Evolutionary conservation across 108 stramenopile species (phyloP).

Genomic region (Cyclotella sp.): DNA sequence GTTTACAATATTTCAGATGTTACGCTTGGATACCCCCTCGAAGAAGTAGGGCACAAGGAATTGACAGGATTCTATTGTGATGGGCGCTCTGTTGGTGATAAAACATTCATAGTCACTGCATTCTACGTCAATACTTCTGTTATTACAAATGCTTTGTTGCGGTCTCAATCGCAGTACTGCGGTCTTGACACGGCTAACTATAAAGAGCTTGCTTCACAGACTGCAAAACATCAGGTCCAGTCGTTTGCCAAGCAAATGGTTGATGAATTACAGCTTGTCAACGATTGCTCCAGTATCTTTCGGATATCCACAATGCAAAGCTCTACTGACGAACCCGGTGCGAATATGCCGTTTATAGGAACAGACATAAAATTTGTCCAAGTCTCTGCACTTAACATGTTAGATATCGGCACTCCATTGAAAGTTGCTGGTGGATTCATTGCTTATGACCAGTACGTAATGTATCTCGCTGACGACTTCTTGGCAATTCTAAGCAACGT

Average conservation of each 20-base stretch:
- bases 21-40: constrained; percentile 7
- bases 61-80: neutral
- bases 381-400: constrained; percentile 25
- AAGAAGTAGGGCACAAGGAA: constrained; percentile 11
- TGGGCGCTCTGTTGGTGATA: constrained; percentile 8
- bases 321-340: neutral
- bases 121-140: neutral
- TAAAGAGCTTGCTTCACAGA: neutral
- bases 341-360: neutral
- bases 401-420: constrained; percentile 7
- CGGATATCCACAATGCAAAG: constrained; percentile 19
- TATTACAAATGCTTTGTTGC: neutral
- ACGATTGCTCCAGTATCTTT: constrained; percentile 11
- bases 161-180: constrained; percentile 1
- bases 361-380: constrained; percentile 17
- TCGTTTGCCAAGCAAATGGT: constrained; percentile 6
- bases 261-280: neutral
- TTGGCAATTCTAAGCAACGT: neutral
- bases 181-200: constrained; percentile 7
- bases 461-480: constrained; percentile 2
- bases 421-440: constrained; percentile 17
- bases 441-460: neutral
- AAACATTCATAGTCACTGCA: neutral
- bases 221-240: neutral
- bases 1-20: constrained; percentile 3